These are phyloP conservation scores for Ganoderma lingzhi DNA, from an alignment of 1,284 basidiomycete genomes.

Conservation along the genomic window DNA sequence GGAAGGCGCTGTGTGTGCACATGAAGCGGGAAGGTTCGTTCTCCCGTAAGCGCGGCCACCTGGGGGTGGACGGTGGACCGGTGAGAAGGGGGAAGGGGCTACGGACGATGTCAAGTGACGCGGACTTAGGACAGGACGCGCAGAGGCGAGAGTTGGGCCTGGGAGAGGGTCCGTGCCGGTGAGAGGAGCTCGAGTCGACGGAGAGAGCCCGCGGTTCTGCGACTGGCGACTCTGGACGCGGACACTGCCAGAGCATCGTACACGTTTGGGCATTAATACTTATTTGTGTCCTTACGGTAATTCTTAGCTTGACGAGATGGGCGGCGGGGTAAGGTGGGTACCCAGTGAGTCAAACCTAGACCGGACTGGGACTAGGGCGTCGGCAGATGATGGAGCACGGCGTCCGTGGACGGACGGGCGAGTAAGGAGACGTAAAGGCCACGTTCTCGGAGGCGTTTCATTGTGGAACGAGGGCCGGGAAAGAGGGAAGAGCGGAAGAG, in stretches of 20 bases:
- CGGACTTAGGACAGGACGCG: slow-evolving; percentile 36
- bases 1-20: slow-evolving; percentile 12
- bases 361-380: slow-evolving; percentile 3
- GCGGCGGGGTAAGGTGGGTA: neutral
- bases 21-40: slow-evolving; percentile 18
- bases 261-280: neutral
- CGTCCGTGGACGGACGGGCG: slow-evolving; percentile 6
- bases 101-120: slow-evolving; percentile 35
- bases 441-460: slow-evolving; percentile 7
- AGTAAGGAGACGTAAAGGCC: neutral
- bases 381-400: slow-evolving; percentile 2
- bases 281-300: neutral
- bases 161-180: slow-evolving; percentile 34
- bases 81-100: slow-evolving; percentile 4
- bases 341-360: neutral
- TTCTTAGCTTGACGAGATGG: neutral
- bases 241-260: neutral
- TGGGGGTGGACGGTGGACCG: slow-evolving; percentile 14
- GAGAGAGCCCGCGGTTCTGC: neutral
- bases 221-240: neutral
- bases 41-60: slow-evolving; percentile 21
- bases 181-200: slow-evolving; percentile 16
- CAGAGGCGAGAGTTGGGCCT: slow-evolving; percentile 10
- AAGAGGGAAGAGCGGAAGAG: slow-evolving; percentile 8
- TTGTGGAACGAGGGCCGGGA: slow-evolving; percentile 17